Evolutionary conservation across 2,329 filamentous ascomycete species (phyloP).

Genomic region (Colletotrichum sansevieriae): DNA sequence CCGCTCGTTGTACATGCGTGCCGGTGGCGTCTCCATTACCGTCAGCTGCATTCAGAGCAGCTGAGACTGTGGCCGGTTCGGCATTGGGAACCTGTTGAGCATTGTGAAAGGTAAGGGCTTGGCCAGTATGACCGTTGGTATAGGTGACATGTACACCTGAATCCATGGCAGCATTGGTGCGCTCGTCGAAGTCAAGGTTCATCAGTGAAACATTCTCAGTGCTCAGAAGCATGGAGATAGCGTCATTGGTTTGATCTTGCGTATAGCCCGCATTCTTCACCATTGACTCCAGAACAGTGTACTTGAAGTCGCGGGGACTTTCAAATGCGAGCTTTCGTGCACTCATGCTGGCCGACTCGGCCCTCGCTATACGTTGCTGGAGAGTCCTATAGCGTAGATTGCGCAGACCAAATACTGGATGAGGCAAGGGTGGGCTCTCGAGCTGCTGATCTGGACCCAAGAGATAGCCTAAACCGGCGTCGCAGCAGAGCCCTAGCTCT

Average conservation of each 20-base stretch:
- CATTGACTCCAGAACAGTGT: conserved; percentile 53
- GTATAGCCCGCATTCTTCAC: conserved; percentile 53
- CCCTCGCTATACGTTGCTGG: conserved; percentile 23
- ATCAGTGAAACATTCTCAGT: conserved; percentile 50
- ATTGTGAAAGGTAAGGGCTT: background rate
- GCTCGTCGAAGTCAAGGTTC: conserved; percentile 52
- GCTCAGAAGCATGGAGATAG: conserved; percentile 51
- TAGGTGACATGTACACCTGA: background rate
- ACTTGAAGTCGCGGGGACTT: conserved; percentile 49
- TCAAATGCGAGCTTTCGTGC: conserved; percentile 44
- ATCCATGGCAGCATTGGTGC: conserved; percentile 28
- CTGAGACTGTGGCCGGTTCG: conserved; percentile 42
- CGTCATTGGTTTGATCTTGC: conserved; percentile 49
- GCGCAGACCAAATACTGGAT: conserved; percentile 52
- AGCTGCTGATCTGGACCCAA: conserved; percentile 69
- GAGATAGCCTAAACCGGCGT: conserved; percentile 77
- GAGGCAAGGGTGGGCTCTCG: conserved; percentile 55
- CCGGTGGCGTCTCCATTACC: conserved; percentile 25
- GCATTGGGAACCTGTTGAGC: conserved; percentile 6
- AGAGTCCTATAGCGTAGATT: conserved; percentile 35
- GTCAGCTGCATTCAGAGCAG: conserved; percentile 39
- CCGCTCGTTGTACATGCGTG: conserved; percentile 2
- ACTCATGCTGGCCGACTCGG: conserved; percentile 40
- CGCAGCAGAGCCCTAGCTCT: conserved; percentile 76
- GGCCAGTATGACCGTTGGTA: conserved; percentile 38